Base-by-base conservation (phyloP, 352 stramenopile genomes). In the Globisporangium iwayamae region DNA sequence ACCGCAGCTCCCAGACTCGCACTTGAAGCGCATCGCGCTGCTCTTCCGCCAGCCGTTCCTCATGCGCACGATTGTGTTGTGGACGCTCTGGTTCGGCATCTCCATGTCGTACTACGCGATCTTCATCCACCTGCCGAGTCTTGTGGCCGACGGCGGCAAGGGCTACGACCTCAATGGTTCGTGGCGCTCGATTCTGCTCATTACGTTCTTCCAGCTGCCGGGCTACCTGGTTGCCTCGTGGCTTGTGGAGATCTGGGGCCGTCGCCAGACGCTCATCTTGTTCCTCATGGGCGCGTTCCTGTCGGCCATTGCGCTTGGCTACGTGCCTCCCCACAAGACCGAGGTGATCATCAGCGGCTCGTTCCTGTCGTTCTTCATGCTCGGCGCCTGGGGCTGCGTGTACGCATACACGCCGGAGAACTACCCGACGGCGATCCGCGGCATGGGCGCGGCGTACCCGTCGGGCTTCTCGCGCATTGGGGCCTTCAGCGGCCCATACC, bases 371-470 rank as follows among this genome's bases (percentile, higher is more conserved):
- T 90, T 88, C 69, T 92, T 90, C 62, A 74, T 90, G 71, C 72
- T 89, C 6, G 81, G 79, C 25, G 72, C 78, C 1, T 90, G 81
- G 79, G 81, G 83, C 16, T 83, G 79, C 34, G 71, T 92, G 2
- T 89, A 90, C 65, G 79, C 81, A 18, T 92, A 89, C 70, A 90
- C 81, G 0, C 81, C 81, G 0, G 79, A 90, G 66, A 90, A 92
- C 69, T 92, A 90, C 71, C 79, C 78, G 60, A 90, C 79, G 30
- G 69, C 72, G 14, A 89, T 90, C 45, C 83, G 83, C 10, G 83
- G 78, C 60, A 89, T 89, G 56, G 81, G 81, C 11, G 73, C 77
- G n/a, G 75, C 79, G 5, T 90, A 90, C 52, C 75, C 83, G 2
- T 80, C 70, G 30, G 80, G 78, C n/a, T 83, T 90, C 48, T 87